Evolutionary conservation across 352 stramenopile genomes (phyloP).

Genomic region (Globisporangium abappressorium): DNA sequence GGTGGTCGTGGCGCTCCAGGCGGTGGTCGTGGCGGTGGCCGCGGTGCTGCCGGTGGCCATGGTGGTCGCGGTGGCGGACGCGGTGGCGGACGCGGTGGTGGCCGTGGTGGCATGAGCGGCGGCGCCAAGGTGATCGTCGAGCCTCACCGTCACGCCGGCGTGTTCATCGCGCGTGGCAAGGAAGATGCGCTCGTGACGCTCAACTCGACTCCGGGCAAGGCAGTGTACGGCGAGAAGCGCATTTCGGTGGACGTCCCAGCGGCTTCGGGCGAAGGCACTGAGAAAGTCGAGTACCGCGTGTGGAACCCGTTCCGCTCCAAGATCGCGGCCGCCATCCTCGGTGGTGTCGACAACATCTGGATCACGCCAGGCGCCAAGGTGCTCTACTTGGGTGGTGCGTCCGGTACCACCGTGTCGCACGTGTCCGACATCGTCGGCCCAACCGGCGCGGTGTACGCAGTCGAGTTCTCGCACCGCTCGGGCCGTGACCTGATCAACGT

Average conservation of each 20-base stretch:
- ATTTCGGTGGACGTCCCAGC: constrained; percentile 97
- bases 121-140: constrained; percentile 97
- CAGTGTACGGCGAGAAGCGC: constrained; percentile 99
- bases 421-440: constrained; percentile 99
- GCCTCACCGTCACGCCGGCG: constrained; percentile 96
- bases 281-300: constrained; percentile 99
- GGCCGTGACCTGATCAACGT: constrained; percentile 99
- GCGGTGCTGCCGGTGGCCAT: constrained; percentile 34
- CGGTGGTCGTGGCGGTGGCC: constrained; percentile 35
- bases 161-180: constrained; percentile 99
- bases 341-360: constrained; percentile 98
- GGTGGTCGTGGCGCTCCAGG: constrained; percentile 42
- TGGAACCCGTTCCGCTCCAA: constrained; percentile 99
- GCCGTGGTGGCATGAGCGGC: constrained; percentile 91
- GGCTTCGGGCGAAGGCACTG: constrained; percentile 83
- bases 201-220: constrained; percentile 98
- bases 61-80: no score
- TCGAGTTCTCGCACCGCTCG: constrained; percentile 99
- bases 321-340: constrained; percentile 97
- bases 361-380: constrained; percentile 97
- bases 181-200: constrained; percentile 99
- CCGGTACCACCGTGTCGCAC: constrained; percentile 98
- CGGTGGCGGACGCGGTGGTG: constrained; percentile 58
- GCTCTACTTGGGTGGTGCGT: constrained; percentile 98
- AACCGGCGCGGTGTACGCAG: constrained; percentile 96